Evolutionary conservation across 495 filamentous ascomycete genomes (phyloP).

Genomic region (Chlorociboria aeruginascens): DNA sequence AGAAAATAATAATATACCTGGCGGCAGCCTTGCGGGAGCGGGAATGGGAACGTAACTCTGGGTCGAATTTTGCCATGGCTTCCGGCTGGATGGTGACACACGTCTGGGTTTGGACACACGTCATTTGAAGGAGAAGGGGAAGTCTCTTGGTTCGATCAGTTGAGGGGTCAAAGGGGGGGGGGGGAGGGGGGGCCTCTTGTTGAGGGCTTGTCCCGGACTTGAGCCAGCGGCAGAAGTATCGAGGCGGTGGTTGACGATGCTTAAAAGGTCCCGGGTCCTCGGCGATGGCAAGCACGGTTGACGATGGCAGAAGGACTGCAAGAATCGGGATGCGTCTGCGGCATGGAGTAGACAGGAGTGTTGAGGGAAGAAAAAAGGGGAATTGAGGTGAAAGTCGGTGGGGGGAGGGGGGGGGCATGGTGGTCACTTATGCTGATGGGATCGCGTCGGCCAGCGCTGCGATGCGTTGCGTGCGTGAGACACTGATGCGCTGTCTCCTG

Average conservation of each 20-base stretch:
- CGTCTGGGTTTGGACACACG: slow-evolving; percentile 16
- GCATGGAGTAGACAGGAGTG: neutral
- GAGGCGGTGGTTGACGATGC: neutral
- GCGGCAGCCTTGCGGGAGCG: slow-evolving; percentile 12
- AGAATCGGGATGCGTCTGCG: neutral
- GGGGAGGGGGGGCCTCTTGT: neutral
- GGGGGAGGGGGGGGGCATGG: slow-evolving; percentile 5
- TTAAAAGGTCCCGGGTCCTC: slow-evolving; percentile 1
- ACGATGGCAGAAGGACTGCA: slow-evolving; percentile 4
- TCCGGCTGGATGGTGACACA: slow-evolving; percentile 13
- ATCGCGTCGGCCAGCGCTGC: neutral
- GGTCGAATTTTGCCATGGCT: slow-evolving; percentile 14
- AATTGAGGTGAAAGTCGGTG: slow-evolving; percentile 1
- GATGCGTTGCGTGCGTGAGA: slow-evolving; percentile 3
- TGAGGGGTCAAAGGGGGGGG: too few relatives aligned
- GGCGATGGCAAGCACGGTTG: slow-evolving; percentile 8
- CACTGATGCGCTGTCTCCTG: slow-evolving; percentile 16
- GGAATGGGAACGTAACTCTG: slow-evolving; percentile 10
- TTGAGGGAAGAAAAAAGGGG: neutral
- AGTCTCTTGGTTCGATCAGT: slow-evolving; percentile 1
- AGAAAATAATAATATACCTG: slow-evolving; percentile 20
- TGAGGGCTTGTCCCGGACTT: neutral
- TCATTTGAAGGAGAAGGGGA: slow-evolving; percentile 10
- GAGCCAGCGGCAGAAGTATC: slow-evolving; percentile 7
- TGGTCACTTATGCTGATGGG: slow-evolving; percentile 14